These are phyloP conservation scores for Cyclocybe aegerita DNA, from an alignment of 768 basidiomycete species.

Conservation along the genomic window DNA sequence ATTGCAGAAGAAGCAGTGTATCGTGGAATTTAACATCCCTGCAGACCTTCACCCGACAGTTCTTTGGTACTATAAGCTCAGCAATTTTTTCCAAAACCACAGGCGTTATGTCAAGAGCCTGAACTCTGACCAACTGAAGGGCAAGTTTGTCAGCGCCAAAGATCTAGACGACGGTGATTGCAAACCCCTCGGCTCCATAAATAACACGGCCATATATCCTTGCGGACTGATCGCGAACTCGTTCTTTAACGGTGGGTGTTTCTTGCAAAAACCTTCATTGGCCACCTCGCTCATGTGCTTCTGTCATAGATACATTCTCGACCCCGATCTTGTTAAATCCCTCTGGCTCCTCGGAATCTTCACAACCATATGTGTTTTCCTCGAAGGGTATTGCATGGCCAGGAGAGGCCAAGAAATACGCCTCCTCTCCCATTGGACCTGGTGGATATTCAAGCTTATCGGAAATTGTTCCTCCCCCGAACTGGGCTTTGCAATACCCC, in stretches of 20 bases:
- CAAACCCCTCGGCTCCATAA: conserved; percentile 72
- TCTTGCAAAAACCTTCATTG: background rate
- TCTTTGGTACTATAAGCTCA: conserved; percentile 94
- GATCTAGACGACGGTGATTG: conserved; percentile 75
- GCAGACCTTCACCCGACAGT: conserved; percentile 72
- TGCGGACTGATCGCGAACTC: conserved; percentile 98
- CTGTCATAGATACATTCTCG: conserved; percentile 70
- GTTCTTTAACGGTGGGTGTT: conserved; percentile 80
- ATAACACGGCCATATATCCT: conserved; percentile 75
- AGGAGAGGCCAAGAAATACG: conserved; percentile 91
- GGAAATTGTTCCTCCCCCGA: conserved; percentile 87
- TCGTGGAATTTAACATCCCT: conserved; percentile 82
- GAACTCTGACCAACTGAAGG: conserved; percentile 82
- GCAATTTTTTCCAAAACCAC: conserved; percentile 98
- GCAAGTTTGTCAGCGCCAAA: conserved; percentile 49
- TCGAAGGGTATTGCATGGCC: conserved; percentile 91
- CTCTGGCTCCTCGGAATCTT: conserved; percentile 38
- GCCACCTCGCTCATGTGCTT: conserved; percentile 1
- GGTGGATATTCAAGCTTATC: conserved; percentile 56
- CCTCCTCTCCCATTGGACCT: conserved; percentile 42
- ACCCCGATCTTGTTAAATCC: conserved; percentile 60
- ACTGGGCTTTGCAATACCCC: conserved; percentile 79
- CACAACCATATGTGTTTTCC: conserved; percentile 70
- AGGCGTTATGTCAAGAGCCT: conserved; percentile 94
- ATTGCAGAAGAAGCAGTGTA: conserved; percentile 56